Conservation (phyloP, 2,329 filamentous ascomycete genomes). For the Onygenales sp. region DNA sequence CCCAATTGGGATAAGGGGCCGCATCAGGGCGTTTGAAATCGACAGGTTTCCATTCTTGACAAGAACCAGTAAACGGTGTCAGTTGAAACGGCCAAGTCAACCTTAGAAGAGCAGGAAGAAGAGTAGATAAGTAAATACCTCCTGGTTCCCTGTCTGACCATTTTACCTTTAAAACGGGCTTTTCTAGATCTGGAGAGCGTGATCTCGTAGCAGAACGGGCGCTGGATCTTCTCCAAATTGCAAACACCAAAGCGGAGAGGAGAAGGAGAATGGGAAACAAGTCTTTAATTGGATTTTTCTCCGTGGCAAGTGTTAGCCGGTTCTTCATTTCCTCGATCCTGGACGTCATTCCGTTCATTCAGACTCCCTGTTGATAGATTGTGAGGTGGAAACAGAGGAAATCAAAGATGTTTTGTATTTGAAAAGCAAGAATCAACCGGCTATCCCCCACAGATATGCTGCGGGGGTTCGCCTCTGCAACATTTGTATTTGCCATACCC, state of each 20-base stretch:
- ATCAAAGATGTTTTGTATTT: too few relatives aligned
- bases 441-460: too few relatives aligned
- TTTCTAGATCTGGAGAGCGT: slow-evolving; percentile 38
- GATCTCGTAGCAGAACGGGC: slow-evolving; percentile 8
- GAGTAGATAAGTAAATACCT: slow-evolving; percentile 25
- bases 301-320: neutral
- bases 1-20: slow-evolving; percentile 58
- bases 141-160: slow-evolving; percentile 34
- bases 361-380: too few relatives aligned
- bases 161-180: slow-evolving; percentile 26
- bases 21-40: slow-evolving; percentile 52
- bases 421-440: too few relatives aligned
- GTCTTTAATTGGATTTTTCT: neutral
- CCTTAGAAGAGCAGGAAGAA: neutral
- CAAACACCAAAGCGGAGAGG: neutral
- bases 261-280: neutral
- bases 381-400: too few relatives aligned
- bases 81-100: neutral
- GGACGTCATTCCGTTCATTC: neutral
- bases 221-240: neutral
- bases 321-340: neutral
- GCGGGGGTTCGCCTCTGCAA: too few relatives aligned
- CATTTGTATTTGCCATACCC: neutral
- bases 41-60: slow-evolving; percentile 46
- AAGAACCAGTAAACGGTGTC: neutral